These are phyloP conservation scores for Penicillium odoratum DNA, from an alignment of 495 filamentous ascomycete species.

Conservation along the genomic window DNA sequence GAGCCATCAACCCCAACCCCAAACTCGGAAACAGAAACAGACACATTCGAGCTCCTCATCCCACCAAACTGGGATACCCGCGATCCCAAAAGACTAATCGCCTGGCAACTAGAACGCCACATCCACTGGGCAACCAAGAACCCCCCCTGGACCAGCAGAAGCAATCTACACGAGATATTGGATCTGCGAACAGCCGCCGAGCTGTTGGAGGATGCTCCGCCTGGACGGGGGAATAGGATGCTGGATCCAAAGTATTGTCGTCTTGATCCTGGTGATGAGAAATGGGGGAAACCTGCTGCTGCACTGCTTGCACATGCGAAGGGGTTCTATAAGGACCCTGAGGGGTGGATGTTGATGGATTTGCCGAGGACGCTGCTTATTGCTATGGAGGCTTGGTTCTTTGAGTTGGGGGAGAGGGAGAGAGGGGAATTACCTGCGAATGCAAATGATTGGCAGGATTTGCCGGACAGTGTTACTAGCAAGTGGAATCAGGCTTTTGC, in stretches of 20 bases:
- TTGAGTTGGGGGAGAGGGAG: not conserved
- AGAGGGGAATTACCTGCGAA: not conserved
- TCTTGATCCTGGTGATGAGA: not conserved
- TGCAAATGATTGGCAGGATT: slow-evolving; percentile 2
- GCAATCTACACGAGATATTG: not conserved
- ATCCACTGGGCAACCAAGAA: not conserved
- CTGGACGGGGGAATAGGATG: not conserved
- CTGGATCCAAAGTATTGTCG: slow-evolving; percentile 1
- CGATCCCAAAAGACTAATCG: not conserved
- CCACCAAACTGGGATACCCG: not conserved
- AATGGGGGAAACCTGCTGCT: not conserved
- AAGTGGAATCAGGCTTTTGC: slow-evolving; percentile 2
- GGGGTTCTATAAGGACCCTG: not conserved
- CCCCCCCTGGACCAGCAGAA: not conserved
- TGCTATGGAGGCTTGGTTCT: slow-evolving; percentile 7
- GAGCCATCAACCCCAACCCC: not conserved
- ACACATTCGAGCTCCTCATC: not conserved
- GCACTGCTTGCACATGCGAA: not conserved
- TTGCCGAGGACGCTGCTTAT: not conserved
- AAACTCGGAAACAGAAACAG: not conserved
- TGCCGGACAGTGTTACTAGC: not conserved
- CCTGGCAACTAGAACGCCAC: slow-evolving; percentile 6
- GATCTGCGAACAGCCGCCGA: slow-evolving; percentile 2
- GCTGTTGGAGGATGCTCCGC: not conserved
- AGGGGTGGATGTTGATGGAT: slow-evolving; percentile 4